A percentile compares a stretch with the other conserved stretches of the same genome.
phyloP scores from a whole-genome alignment of 2,329 filamentous ascomycete species.

The Aphanocladium album region DNA sequence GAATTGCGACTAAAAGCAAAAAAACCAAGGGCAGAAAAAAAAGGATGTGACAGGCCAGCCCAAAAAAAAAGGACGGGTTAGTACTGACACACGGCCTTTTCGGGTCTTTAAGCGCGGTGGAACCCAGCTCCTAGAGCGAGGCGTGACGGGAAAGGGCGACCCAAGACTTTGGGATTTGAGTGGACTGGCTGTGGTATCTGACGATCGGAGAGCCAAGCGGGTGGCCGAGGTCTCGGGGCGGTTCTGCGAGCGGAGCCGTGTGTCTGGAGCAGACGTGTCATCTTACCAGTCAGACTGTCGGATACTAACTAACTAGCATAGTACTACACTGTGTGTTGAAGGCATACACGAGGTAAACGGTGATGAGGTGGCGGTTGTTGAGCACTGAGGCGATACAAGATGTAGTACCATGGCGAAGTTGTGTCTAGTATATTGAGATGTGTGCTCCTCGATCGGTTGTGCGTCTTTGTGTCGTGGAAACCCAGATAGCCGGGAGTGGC shows the following conservation, averaged over 20 bases:
- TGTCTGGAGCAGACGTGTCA: conserved; percentile 30
- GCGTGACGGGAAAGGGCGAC: conserved; percentile 17
- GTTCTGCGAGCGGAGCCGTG: conserved; percentile 8
- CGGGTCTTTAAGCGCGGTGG: conserved; percentile 12
- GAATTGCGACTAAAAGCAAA: conserved; percentile 12
- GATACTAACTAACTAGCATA: neutral
- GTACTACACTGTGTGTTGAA: neutral
- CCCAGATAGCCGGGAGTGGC: conserved; percentile 1
- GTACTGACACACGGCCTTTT: conserved; percentile 12
- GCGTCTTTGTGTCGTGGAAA: neutral
- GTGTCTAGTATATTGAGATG: neutral
- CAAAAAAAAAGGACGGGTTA: conserved; percentile 4
- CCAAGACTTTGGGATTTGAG: conserved; percentile 18
- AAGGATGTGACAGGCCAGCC: conserved; percentile 15
- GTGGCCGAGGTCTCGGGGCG: conserved; percentile 11
- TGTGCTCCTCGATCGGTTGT: conserved; percentile 4
- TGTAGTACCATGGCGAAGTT: neutral
- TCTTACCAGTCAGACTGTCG: conserved; percentile 27
- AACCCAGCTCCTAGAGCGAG: conserved; percentile 9
- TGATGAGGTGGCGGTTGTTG: neutral
- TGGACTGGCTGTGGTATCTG: conserved; percentile 14
- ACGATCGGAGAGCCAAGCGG: conserved; percentile 12
- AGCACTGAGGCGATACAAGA: neutral
- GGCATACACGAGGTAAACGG: neutral
- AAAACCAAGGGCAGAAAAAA: conserved; percentile 13